Evolutionary conservation across 768 basidiomycete genomes (phyloP), one percentile per base, ranked within the genome.

Genomic region (Amanita pallidorosea): DNA sequence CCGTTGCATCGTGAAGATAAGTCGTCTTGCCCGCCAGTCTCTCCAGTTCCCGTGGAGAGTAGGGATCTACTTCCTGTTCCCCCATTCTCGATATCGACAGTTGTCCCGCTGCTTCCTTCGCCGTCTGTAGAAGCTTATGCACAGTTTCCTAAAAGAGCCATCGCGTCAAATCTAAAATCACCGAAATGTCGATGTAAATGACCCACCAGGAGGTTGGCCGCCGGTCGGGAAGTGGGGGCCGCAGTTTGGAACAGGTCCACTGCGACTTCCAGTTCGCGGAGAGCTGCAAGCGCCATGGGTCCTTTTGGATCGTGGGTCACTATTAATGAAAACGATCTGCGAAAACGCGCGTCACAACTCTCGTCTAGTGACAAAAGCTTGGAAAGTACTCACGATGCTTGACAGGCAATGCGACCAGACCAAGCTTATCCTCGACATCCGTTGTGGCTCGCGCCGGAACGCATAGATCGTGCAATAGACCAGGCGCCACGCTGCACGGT

Each of bases 331-430:
- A 7, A 77, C 71, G 47, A 81, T 71, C 85, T 87, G 57, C 15
- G 4, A 33, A 8, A 33, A 9, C 27, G 35, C 3, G 36, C 31
- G 34, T 6, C 9, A 20, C 3, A 23, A 31, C 22, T 36, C 27
- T 34, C 31, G 9, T 36, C 7, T 12, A 12, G 6, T 33, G 8
- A 25, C 4, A 8, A 38, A 48, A 8, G 6, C 11, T 13, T 5
- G 25, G 27, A 11, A 3, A 18, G 15, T 40, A 65, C 82, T 55
- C 58, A 87, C 85, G 5, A 76, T 75, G 3, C 80, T 81, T 3
- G 83, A 81, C 22, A 86, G 64, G 3, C 72, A 73, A 33, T 80
- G 76, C 11, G 83, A 85, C 82, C 85, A 87, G n/a, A 76, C 62
- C 8, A 79, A 55, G 13, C 69, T 70, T 27, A 79, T 56, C 8